Evolutionary conservation across 1,284 basidiomycete species (phyloP).

Genomic region (Paramarasmius palmivorus): DNA sequence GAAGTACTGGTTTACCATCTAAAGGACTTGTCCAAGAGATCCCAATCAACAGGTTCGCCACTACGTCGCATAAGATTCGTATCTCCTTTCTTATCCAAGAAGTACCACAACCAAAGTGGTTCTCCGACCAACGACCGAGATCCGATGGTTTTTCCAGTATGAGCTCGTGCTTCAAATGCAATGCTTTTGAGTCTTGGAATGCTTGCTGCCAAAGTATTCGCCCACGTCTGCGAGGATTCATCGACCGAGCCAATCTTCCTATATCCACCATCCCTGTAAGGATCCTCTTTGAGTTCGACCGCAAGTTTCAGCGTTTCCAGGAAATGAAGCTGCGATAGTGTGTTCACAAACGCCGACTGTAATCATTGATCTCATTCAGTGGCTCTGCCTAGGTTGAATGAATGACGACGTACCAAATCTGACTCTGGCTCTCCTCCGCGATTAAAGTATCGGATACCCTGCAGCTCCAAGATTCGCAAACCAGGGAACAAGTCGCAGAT

Average conservation of each 20-base stretch:
- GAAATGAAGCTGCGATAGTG: constrained; percentile 2
- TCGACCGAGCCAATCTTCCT: constrained; percentile 10
- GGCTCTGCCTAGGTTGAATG: background rate
- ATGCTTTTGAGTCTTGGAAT: background rate
- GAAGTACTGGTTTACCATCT: background rate
- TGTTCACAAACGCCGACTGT: constrained; percentile 5
- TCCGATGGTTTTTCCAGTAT: constrained; percentile 12
- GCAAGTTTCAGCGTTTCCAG: constrained; percentile 13
- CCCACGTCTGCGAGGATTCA: constrained; percentile 10
- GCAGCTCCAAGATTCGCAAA: constrained; percentile 6
- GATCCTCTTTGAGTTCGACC: constrained; percentile 12
- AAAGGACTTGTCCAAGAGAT: constrained; percentile 2
- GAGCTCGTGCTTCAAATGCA: constrained; percentile 12
- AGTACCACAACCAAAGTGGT: constrained; percentile 12
- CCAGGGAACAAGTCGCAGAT: constrained; percentile 10
- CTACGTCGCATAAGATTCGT: constrained; percentile 1
- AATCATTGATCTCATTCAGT: background rate
- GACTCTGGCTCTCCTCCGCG: constrained; percentile 9
- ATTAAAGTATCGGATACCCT: constrained; percentile 14
- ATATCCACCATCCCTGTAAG: constrained; percentile 1
- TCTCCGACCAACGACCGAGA: constrained; percentile 8
- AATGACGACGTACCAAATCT: constrained; percentile 3
- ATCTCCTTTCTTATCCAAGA: background rate
- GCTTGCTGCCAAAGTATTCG: background rate
- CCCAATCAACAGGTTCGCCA: constrained; percentile 2